phyloP scores from a whole-genome alignment of 495 filamentous ascomycete genomes.

The Bathelium albidoporum region DNA sequence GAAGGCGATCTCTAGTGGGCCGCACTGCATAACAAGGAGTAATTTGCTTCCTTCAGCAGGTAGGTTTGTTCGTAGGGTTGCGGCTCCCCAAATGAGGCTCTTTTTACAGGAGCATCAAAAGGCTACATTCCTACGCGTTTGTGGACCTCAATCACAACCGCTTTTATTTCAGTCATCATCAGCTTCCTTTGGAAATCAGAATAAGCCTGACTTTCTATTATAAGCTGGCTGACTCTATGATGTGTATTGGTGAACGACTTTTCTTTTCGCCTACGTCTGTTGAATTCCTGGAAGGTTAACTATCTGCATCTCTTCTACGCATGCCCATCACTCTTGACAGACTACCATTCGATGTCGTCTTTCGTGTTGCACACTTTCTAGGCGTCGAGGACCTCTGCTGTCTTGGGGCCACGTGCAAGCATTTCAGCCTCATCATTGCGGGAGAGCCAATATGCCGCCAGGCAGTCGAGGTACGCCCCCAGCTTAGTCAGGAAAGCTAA shows the following conservation, averaged over 20 bases:
- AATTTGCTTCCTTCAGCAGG: not conserved
- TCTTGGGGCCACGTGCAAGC: conserved; percentile 41
- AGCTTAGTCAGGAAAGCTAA: conserved; percentile 9
- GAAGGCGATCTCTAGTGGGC: not conserved
- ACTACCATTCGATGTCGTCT: conserved; percentile 28
- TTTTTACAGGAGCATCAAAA: not conserved
- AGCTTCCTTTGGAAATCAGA: not conserved
- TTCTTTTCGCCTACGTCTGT: not conserved
- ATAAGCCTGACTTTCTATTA: no score
- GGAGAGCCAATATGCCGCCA: conserved; percentile 54
- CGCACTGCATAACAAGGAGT: not conserved
- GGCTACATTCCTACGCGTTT: not conserved
- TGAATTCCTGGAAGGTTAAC: not conserved
- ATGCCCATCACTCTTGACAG: conserved; percentile 24
- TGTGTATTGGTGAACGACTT: not conserved
- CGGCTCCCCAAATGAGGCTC: no score
- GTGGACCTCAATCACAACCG: not conserved
- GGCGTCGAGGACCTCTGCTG: conserved; percentile 41
- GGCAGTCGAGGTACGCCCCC: conserved; percentile 44
- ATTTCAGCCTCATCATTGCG: conserved; percentile 42
- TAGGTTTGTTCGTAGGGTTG: no score
- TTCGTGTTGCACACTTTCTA: conserved; percentile 28
- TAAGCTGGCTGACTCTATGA: no score
- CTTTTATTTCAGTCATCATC: not conserved
- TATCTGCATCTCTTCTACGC: conserved; percentile 1